Conservation (phyloP, 2,329 filamentous ascomycete genomes). For the Ceratocystis variospora region DNA sequence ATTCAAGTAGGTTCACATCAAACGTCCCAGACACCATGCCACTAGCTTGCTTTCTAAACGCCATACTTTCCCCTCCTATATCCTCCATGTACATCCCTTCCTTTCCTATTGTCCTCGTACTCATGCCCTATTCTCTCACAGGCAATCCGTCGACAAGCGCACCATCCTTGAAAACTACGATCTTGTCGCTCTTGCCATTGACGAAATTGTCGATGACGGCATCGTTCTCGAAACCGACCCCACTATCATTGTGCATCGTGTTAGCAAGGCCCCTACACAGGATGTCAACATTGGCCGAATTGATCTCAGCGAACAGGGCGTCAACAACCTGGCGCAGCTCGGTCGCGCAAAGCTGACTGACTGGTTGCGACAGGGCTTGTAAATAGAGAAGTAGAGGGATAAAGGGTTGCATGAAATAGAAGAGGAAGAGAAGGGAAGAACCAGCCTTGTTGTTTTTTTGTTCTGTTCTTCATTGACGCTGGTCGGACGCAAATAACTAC, state of each 20-base stretch:
- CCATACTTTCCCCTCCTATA: no score
- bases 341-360: constrained; percentile 85
- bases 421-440: constrained; percentile 5
- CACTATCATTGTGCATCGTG: constrained; percentile 79
- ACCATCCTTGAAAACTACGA: constrained; percentile 99
- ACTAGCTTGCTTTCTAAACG: neutral
- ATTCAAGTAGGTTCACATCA: constrained; percentile 55
- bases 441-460: constrained; percentile 19
- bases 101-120: constrained; percentile 15
- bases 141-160: constrained; percentile 91
- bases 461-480: constrained; percentile 18
- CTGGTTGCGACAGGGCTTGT: constrained; percentile 74
- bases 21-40: no score
- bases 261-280: constrained; percentile 80
- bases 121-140: constrained; percentile 27
- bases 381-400: constrained; percentile 22
- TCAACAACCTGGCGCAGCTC: constrained; percentile 87
- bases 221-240: constrained; percentile 97
- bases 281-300: constrained; percentile 89
- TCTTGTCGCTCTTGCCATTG: constrained; percentile 80
- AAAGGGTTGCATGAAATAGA: neutral
- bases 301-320: constrained; percentile 87
- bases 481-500: constrained; percentile 1
- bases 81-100: neutral
- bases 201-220: constrained; percentile 89